Evolutionary conservation across 345 rosid genomes (phyloP), one percentile per base, ranked within the genome.

Genomic region (Populus tremula): DNA sequence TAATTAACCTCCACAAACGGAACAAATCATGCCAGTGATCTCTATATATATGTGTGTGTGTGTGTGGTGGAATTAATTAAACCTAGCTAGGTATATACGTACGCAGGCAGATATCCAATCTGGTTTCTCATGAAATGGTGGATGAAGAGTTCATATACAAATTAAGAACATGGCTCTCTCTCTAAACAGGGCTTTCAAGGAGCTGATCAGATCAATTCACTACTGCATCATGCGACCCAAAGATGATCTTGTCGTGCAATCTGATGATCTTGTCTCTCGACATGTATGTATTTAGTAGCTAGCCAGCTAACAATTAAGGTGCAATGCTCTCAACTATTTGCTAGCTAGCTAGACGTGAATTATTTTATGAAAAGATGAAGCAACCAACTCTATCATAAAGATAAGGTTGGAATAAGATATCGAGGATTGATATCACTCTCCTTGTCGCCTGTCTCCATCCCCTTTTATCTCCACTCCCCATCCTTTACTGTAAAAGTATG

Each of bases 331-430:
- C 36, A 33, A 27, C 27, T 27, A 27, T 27, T 27, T 27, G 25
- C 25, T 5, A 8, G 27, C 25, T 5, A 8, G 27, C 47, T n/a
- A 7, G 27, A n/a, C 2, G 8, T 33, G 49, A 21, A 54, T 25
- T 17, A 68, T 56, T 68, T 23, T 10, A 17, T 16, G 76, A 49
- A 70, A 62, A 70, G 75, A 64, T 71, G 18, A 49, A 33, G 27
- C 64, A 63, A 77, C 64, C 50, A 69, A 43, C 56, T 69, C 68
- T 41, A 11, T 39, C 79, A 20, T 17, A 6, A 25, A 68, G 72
- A 67, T 5, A 50, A n/a, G 79, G 67, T 56, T 68, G 41, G 25
- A 8, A 18, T 25, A 74, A n/a, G 64, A 9, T 38, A 29, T 39
- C 27, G 13, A 12, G 18, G 31, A 36, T 53, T 36, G 72, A 38